Evolutionary conservation across 1,284 basidiomycete genomes (phyloP).

Genomic region (Ceratobasidium sp.): DNA sequence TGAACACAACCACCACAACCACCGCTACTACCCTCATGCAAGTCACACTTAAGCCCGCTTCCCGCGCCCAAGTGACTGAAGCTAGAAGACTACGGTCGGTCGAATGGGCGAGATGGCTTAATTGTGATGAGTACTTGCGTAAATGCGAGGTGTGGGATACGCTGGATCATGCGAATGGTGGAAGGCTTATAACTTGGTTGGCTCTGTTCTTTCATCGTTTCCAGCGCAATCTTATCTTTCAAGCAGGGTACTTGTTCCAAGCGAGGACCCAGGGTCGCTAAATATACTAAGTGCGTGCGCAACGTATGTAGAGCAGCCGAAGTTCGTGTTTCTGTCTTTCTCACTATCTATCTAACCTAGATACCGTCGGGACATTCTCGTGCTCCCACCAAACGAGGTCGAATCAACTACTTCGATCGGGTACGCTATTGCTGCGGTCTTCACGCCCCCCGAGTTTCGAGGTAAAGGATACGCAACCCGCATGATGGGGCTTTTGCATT

Average conservation of each 20-base stretch:
- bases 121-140: constrained; percentile 58
- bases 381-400: constrained; percentile 46
- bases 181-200: constrained; percentile 60
- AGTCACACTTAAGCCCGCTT: constrained; percentile 18
- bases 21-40: constrained; percentile 3
- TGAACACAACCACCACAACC: not conserved
- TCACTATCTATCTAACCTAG: constrained; percentile 49
- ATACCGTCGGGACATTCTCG: constrained; percentile 54
- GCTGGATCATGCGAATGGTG: constrained; percentile 58
- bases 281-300: constrained; percentile 64
- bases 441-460: constrained; percentile 62
- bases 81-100: constrained; percentile 57
- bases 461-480: constrained; percentile 65
- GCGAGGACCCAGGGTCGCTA: constrained; percentile 58
- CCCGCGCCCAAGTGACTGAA: constrained; percentile 32
- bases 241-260: constrained; percentile 62
- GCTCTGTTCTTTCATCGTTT: not conserved
- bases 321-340: constrained; percentile 47
- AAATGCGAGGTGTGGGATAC: constrained; percentile 57
- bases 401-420: constrained; percentile 57
- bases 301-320: constrained; percentile 56
- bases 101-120: constrained; percentile 58
- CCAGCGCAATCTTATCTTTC: not conserved
- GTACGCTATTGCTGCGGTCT: constrained; percentile 67
- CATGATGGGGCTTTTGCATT: constrained; percentile 69